These are phyloP conservation scores for Orbilia oligospora DNA, from an alignment of 2,329 filamentous ascomycete species.

Conservation along the genomic window DNA sequence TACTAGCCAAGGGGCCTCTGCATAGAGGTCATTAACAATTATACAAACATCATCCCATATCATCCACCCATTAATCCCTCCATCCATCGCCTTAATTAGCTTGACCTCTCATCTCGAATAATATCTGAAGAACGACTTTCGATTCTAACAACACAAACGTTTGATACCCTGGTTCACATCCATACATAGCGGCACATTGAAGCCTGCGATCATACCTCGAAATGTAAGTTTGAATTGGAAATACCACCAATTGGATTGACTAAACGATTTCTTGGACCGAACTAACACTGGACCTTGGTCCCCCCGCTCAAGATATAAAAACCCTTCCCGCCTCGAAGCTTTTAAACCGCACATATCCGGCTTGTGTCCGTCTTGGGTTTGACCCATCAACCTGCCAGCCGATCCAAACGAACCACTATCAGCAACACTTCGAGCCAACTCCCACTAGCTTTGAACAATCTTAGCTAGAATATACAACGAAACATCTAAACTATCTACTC, in stretches of 20 bases:
- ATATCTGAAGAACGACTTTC: not conserved
- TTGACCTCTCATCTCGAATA: not conserved
- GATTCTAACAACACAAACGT: conserved; percentile 25
- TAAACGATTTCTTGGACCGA: not conserved
- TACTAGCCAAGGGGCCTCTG: conserved; percentile 59
- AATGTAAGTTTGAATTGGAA: conserved; percentile 29
- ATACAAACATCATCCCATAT: conserved; percentile 27
- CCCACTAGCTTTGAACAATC: conserved; percentile 2
- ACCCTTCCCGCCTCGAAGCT: conserved; percentile 23
- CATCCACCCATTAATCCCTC: not conserved
- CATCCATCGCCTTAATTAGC: conserved; percentile 4
- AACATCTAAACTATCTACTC: conserved; percentile 9
- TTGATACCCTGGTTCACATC: conserved; percentile 13
- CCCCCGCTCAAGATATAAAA: conserved; percentile 28
- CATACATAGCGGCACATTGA: conserved; percentile 1
- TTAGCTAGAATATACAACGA: not conserved
- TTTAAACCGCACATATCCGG: conserved; percentile 31
- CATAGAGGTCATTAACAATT: conserved; percentile 58
- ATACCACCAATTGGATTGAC: conserved; percentile 28
- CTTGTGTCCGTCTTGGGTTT: conserved; percentile 34
- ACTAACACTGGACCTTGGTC: conserved; percentile 12
- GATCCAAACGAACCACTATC: conserved; percentile 3
- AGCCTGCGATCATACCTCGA: conserved; percentile 26
- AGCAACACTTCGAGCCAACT: conserved; percentile 28
- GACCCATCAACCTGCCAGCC: conserved; percentile 23